Percentiles rank a stretch among this genome's conserved stretches.
Evolutionary conservation across 495 filamentous ascomycete genomes (phyloP).

Genomic region (Cenococcum geophilum): DNA sequence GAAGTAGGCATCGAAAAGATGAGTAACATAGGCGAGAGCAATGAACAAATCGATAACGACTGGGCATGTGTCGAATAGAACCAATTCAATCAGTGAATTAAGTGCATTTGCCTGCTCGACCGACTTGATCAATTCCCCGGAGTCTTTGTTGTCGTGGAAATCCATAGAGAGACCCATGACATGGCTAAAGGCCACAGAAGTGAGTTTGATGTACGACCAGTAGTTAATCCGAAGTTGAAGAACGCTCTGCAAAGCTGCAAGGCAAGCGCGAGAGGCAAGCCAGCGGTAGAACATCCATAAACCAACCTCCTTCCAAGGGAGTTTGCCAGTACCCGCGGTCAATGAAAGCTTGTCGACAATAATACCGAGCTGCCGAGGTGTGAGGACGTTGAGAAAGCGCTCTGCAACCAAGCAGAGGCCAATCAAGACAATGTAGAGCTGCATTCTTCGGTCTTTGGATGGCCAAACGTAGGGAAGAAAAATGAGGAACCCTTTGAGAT

Average conservation of each 20-base stretch:
- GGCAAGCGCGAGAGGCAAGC: conserved; percentile 13
- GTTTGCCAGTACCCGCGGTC: conserved; percentile 13
- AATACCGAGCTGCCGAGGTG: conserved; percentile 31
- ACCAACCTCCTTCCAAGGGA: conserved; percentile 31
- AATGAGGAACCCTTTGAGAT: conserved; percentile 33
- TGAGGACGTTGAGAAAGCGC: conserved; percentile 33
- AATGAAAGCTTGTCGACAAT: conserved; percentile 28
- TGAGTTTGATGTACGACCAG: conserved; percentile 57
- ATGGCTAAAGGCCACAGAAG: conserved; percentile 62
- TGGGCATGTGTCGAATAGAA: conserved; percentile 60
- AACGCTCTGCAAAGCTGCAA: conserved; percentile 12
- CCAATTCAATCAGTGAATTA: conserved; percentile 55
- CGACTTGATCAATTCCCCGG: conserved; percentile 61
- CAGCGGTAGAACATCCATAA: conserved; percentile 30
- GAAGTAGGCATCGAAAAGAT: conserved; percentile 66
- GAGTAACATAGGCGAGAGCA: conserved; percentile 61
- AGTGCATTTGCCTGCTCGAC: conserved; percentile 59
- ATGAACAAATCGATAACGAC: conserved; percentile 65
- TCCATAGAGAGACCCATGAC: conserved; percentile 72
- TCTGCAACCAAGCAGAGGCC: conserved; percentile 25
- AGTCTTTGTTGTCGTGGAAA: conserved; percentile 69
- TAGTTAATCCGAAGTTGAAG: conserved; percentile 46
- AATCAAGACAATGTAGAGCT: conserved; percentile 26
- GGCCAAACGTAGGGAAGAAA: conserved; percentile 38
- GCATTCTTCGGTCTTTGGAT: conserved; percentile 22